Evolutionary conservation across 2,329 filamentous ascomycete species (phyloP), one percentile per base, ranked within the genome.

Genomic region (Lanzia echinophila): DNA sequence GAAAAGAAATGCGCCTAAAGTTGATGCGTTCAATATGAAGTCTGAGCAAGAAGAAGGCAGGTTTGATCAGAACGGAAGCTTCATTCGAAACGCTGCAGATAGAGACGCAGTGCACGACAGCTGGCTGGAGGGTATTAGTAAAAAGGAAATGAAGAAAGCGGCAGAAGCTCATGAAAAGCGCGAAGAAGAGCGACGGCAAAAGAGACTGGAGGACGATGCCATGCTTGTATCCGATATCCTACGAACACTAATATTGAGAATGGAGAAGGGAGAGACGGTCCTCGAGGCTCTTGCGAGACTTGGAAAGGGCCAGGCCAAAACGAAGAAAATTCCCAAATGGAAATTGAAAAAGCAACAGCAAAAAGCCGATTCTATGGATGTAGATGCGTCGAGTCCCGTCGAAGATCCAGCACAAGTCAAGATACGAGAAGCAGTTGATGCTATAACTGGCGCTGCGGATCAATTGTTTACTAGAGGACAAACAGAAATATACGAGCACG

Each of bases 1-100:
- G 63, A 97, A 96, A 73, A 88, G 84, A 64, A 90, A 96, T 69
- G 94, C 94, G 1, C 94, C 94, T 1, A 89, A 94, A 68, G 79
- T 99, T 6, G 94, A 97, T 69, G 92, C 92, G 2, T 99, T 99
- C 78, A 97, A 99, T 67, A 88, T 99, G 78, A 84, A 82, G 56
- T 75, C 81, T 12, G 94, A 99, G 70, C 85, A 95, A 69, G 90
- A 97, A 66, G 92, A 97, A 62, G 94, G 94, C 1, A 80, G 84
- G 11, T 99, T 96, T 65, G 94, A 99, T 68, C 87, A 94, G 62
- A 75, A 84, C 1, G 92, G 92, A 10, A 99, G 97, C 69, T 99
- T 84, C 68, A 83, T 99, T 43, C 83, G 94, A 54, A 95, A 95
- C 70, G 91, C 91, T 0, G 81, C 74, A 8, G 94, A 99, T 64